Conservation (phyloP, 306 rosid genomes). For the Hippophae gyantsensis region DNA sequence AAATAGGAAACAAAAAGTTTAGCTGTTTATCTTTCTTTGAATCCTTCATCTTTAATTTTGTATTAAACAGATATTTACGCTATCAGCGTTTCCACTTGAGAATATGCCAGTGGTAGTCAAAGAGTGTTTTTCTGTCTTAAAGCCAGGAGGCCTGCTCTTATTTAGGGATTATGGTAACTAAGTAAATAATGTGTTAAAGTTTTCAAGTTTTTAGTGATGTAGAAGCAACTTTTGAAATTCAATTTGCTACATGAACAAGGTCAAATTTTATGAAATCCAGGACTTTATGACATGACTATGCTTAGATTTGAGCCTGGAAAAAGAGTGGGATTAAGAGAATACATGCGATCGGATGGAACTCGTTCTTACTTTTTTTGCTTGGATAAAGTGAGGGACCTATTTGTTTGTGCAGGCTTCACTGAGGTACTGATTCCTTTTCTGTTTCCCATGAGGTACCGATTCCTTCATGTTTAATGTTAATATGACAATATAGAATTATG, state of each 20-base stretch:
- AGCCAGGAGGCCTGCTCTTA: constrained; percentile 83
- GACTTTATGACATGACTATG: constrained; percentile 97
- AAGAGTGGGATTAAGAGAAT: constrained; percentile 68
- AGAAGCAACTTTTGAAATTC: not conserved
- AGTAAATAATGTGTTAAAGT: constrained; percentile 4
- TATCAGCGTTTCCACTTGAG: constrained; percentile 66
- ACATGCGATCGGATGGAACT: constrained; percentile 74
- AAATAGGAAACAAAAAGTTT: not conserved
- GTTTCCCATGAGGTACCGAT: not conserved
- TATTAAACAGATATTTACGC: constrained; percentile 66
- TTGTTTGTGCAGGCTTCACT: constrained; percentile 65
- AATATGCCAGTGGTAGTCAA: constrained; percentile 60
- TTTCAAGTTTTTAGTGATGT: not conserved
- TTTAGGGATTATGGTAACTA: constrained; percentile 86
- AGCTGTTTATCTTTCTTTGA: constrained; percentile 12
- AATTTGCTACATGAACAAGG: constrained; percentile 16
- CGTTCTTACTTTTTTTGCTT: constrained; percentile 84
- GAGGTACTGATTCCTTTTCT: constrained; percentile 44
- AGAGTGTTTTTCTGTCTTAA: constrained; percentile 62
- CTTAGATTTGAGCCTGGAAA: constrained; percentile 63
- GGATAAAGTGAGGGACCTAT: constrained; percentile 52
- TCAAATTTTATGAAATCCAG: constrained; percentile 34
- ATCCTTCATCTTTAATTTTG: constrained; percentile 4
- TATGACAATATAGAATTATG: not conserved
- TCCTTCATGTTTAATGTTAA: constrained; percentile 3